Base-by-base conservation (phyloP, 2,329 filamentous ascomycete species). In the Ascochyta rabiei region DNA sequence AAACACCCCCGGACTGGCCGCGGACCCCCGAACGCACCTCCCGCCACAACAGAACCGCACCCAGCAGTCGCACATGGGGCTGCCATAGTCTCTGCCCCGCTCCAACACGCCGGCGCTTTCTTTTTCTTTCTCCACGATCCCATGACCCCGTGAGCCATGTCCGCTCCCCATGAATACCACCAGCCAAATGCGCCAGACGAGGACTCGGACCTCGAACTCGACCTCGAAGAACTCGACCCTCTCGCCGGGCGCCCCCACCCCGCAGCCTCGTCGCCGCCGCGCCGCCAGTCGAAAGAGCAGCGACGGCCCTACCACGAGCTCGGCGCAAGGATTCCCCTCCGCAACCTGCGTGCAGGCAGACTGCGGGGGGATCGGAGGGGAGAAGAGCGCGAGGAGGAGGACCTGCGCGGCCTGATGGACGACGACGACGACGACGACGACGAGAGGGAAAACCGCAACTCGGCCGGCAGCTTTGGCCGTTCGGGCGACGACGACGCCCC, bases 211-310 rank as follows among this genome's bases (percentile, higher is more conserved):
- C 84, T 88, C 64, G 88, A 90, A 60, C 81, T 95, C 68, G 89
- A 93, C 67, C 82, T 91, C 64, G 84, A 91, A 69, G 90, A 93
- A 80, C 86, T 95, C 63, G 89, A 93, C 71, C 89, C 90, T 50
- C 71, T 70, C 53, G 59, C 66, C 39, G 58, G 69, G n/a, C 66
- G 66, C 33, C 58, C 66, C 10, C 57, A 63, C 33, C 37, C 65
- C 8, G 49, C 62, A n/a, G 31, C 58, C 26, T 63, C 70, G 6
- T 63, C 70, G 8, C 69, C 69, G 39, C 64, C 69, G 6, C 67
- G 56, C 35, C 67, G 62, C 12, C 60, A 49, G 41, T 74, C 72
- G 4, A 69, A 66, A 35, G 70, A 75, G 42, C 63, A 70, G 47
- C 56, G 59, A 16, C 64, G 66, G 41, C 69, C 70, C 6, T 72